Evolutionary conservation across 2,329 filamentous ascomycete genomes (phyloP).

Genomic region (Zymoseptoria tritici): DNA sequence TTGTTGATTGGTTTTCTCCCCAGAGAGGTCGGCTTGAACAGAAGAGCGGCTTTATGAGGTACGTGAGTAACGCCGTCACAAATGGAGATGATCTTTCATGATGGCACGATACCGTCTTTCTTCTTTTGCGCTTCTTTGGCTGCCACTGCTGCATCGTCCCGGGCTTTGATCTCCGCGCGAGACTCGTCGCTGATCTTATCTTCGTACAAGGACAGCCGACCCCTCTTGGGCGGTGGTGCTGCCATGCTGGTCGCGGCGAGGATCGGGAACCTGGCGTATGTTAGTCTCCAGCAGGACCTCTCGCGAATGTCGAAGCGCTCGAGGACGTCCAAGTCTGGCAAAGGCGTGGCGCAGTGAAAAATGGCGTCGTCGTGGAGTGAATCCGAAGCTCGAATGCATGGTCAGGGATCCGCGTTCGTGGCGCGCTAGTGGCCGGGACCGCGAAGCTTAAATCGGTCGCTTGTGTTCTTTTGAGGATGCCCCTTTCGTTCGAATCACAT

Average conservation of each 20-base stretch:
- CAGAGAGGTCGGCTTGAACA: slow-evolving; percentile 76
- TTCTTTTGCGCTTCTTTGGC: slow-evolving; percentile 47
- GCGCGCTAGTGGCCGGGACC: background rate
- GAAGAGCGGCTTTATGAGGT: slow-evolving; percentile 53
- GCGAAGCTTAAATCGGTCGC: background rate
- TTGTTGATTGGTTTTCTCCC: slow-evolving; percentile 14
- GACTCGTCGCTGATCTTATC: slow-evolving; percentile 63
- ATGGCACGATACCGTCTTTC: slow-evolving; percentile 52
- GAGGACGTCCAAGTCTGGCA: background rate
- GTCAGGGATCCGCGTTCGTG: background rate
- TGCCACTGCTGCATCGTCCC: slow-evolving; percentile 42
- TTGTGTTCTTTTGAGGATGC: no score
- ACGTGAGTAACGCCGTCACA: slow-evolving; percentile 42
- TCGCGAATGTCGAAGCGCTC: background rate
- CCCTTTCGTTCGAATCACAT: no score
- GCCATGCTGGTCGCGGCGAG: background rate
- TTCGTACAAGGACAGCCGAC: slow-evolving; percentile 44
- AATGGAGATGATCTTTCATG: slow-evolving; percentile 20
- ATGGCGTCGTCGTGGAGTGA: background rate
- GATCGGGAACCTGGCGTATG: background rate
- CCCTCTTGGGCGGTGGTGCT: background rate
- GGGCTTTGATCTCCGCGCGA: slow-evolving; percentile 55
- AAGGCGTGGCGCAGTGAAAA: background rate
- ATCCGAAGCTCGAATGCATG: background rate
- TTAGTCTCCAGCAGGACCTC: background rate